Evolutionary conservation across 2,329 filamentous ascomycete species (phyloP), one percentile per base, ranked within the genome.

Genomic region (Cercospora berteroae): DNA sequence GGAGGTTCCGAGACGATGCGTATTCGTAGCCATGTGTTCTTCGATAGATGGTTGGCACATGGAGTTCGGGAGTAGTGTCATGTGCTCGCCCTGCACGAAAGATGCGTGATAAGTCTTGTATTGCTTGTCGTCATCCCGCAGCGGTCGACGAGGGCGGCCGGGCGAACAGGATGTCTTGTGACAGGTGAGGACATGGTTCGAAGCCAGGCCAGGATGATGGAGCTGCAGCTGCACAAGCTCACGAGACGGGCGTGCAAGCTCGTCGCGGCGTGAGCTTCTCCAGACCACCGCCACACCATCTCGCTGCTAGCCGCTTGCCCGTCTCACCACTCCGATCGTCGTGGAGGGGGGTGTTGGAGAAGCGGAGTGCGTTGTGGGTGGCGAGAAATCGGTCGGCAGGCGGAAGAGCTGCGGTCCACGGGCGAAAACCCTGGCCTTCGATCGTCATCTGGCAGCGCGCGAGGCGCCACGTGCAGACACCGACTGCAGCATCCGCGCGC

Each of bases 151-250:
- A 42, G 36, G 36, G 31, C 31, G 31, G 12, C 5, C 31, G 31
- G 31, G 12, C 31, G 36, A 42, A 42, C 36, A 16, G 4, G 2
- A n/a, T 9, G 36, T 42, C 36, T 42, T n/a, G 36, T 42, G 36
- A 25, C 13, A 20, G 18, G 25, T 10, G 60, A 5, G 12, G 18
- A 48, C 12, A 23, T 12, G 42, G 42, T 13, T 25, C 5, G 12
- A n/a, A 12, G 16, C 23, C 31, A 12, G 57, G 33, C 18, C n/a
- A 18, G 36, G 42, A 36, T 12, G 36, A 23, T 13, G 8, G 20
- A 29, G 44, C n/a, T 56, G 27, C 44, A 44, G 42, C 36, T 62
- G 60, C 60, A 62, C 39, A n/a, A 36, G 60, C 60, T 62, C 60
- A 62, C 60, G 60, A 52, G 60, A 62, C 42, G 39, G 33, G 36